A percentile compares a stretch with the other conserved stretches of the same genome.
These are phyloP conservation scores for Teratosphaeria nubilosa DNA, from an alignment of 2,329 filamentous ascomycete species.

Conservation along the genomic window DNA sequence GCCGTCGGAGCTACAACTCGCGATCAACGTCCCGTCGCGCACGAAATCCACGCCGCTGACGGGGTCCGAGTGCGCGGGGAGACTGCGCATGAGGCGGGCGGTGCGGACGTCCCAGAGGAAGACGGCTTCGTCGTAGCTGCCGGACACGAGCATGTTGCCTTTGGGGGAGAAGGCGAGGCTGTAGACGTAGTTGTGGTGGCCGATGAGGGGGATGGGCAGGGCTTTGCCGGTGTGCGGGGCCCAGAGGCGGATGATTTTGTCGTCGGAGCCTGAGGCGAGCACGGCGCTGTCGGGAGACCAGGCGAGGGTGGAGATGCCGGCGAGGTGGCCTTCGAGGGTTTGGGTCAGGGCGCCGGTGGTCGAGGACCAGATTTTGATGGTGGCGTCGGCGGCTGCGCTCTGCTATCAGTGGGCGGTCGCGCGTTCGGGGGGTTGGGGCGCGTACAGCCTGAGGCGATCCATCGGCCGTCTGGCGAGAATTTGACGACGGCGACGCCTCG, in stretches of 20 bases:
- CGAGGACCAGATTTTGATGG: slow-evolving; percentile 84
- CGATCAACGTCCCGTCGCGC: slow-evolving; percentile 81
- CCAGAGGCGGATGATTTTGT: slow-evolving; percentile 94
- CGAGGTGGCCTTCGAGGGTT: slow-evolving; percentile 85
- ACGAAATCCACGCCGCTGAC: slow-evolving; percentile 91
- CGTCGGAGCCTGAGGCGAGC: slow-evolving; percentile 84
- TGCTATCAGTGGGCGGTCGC: background rate
- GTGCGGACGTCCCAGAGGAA: slow-evolving; percentile 94
- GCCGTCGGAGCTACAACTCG: slow-evolving; percentile 83
- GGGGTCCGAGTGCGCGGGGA: slow-evolving; percentile 91
- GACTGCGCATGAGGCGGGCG: slow-evolving; percentile 73
- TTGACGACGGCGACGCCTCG: slow-evolving; percentile 73
- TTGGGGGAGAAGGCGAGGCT: slow-evolving; percentile 93
- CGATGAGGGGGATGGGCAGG: slow-evolving; percentile 53
- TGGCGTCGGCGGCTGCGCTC: slow-evolving; percentile 62
- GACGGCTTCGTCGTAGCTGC: slow-evolving; percentile 93
- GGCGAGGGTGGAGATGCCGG: slow-evolving; percentile 83
- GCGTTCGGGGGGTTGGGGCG: background rate
- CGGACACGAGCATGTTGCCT: slow-evolving; percentile 90
- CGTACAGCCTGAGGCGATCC: slow-evolving; percentile 75
- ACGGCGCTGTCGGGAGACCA: slow-evolving; percentile 86
- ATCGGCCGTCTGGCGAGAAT: slow-evolving; percentile 81
- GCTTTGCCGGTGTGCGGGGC: slow-evolving; percentile 53
- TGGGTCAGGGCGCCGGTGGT: slow-evolving; percentile 68
- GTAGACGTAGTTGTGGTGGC: slow-evolving; percentile 95